Base-by-base conservation (phyloP, 805 yeast species). In the Yarrowia osloensis region DNA sequence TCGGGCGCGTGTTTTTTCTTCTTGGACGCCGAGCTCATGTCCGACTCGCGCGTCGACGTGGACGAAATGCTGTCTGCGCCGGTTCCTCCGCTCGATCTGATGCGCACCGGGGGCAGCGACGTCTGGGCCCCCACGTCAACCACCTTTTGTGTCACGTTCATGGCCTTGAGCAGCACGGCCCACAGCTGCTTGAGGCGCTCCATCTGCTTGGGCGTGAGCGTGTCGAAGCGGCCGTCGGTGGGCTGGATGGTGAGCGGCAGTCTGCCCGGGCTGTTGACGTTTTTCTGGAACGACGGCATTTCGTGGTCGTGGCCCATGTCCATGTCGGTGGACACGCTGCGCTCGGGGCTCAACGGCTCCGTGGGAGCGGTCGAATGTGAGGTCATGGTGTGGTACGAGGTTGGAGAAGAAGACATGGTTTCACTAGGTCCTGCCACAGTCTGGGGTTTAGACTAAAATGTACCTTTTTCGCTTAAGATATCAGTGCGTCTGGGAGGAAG, bases 101-200 rank as follows among this genome's bases (percentile, higher is more conserved):
- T 4, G 3, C 57, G n/a, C 0, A 40, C 22, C 8, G 57, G 57
- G 3, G 57, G 57, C 28, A 50, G 4, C 19, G 28, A 15, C 3
- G 57, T 50, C 12, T 54, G 44, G 17, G 61, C 1, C 1, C 44
- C 61, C 9, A 54, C 44, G 11, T 54, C 61, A 15, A 54, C 3
- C 22, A 35, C 22, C 19, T 9, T 54, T 2, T 17, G 42, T 2
- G 61, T 54, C 44, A 54, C 44, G n/a, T 35, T 12, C 44, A 37
- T 54, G 61, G 61, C 61, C 33, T 35, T 54, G 61, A 54, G 61
- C 35, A 63, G 22, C 15, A 54, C 49, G 21, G 67, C 67, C 67
- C 67, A 65, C 42, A 65, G 33, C 37, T 65, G 59, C 15, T 65
- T 65, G 26, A 65, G 65, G 2, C 65, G 40, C 40, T 44, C 35